phyloP scores from a whole-genome alignment of 2,329 filamentous ascomycete genomes.

The Parasarocladium wereldwijsianum region DNA sequence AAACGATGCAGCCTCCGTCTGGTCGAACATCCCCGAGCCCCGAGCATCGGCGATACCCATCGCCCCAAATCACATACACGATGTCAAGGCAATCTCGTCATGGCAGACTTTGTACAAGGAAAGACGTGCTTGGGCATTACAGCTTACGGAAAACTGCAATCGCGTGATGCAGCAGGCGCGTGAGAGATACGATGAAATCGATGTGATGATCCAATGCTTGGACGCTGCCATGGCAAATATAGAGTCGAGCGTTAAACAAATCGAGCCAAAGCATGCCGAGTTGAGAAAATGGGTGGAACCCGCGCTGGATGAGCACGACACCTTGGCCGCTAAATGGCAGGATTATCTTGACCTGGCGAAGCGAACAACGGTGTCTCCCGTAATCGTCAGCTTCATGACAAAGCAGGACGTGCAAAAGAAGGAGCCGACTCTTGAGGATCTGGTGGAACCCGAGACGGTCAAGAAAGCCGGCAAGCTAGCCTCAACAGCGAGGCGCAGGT shows the following conservation, averaged over 20 bases:
- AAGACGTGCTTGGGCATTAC: conserved; percentile 65
- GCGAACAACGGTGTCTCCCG: conserved; percentile 46
- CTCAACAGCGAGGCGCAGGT: conserved; percentile 40
- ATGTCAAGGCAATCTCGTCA: conserved; percentile 67
- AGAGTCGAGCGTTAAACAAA: conserved; percentile 55
- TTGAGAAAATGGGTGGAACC: conserved; percentile 56
- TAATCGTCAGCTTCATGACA: conserved; percentile 55
- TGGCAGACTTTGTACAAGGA: conserved; percentile 81
- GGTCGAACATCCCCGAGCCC: conserved; percentile 34
- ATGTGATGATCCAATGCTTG: conserved; percentile 64
- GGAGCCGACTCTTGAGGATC: conserved; percentile 52
- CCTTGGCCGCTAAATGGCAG: conserved; percentile 52
- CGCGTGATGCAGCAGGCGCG: conserved; percentile 47
- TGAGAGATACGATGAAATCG: conserved; percentile 56
- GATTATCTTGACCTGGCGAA: conserved; percentile 50
- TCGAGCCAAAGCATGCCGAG: conserved; percentile 59
- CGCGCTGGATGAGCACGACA: conserved; percentile 52
- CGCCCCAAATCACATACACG: conserved; percentile 70
- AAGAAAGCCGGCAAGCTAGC: conserved; percentile 57
- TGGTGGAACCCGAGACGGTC: conserved; percentile 61
- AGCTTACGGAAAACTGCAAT: conserved; percentile 53
- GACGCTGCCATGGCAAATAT: conserved; percentile 79
- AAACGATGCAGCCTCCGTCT: conserved; percentile 24
- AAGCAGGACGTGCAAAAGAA: conserved; percentile 25
- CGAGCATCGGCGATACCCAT: conserved; percentile 42